A percentile compares a stretch with the other conserved stretches of the same genome.
Conservation (phyloP, 1,284 basidiomycete genomes). For the Coriolopsis trogii region DNA sequence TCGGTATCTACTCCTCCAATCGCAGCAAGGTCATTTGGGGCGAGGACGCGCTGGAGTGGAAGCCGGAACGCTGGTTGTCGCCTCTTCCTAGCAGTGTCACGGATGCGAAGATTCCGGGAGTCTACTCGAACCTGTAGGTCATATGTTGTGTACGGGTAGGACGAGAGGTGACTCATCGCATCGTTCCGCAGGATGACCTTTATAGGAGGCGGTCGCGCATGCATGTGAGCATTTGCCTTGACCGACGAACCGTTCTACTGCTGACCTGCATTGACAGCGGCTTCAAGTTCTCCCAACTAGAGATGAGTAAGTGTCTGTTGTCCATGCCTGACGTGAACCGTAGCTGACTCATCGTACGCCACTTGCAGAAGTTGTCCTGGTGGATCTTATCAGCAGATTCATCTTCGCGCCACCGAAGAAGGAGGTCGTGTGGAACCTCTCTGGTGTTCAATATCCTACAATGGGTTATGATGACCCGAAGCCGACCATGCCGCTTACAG, state of each 20-base stretch:
- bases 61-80: conserved; percentile 35
- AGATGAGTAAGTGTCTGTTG: conserved; percentile 19
- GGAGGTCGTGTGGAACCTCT: conserved; percentile 17
- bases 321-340: no score
- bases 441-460: conserved; percentile 14
- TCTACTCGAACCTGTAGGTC: conserved; percentile 28
- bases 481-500: conserved; percentile 7
- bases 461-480: neutral
- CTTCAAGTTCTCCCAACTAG: conserved; percentile 22
- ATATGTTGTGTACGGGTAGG: neutral
- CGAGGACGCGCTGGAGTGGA: conserved; percentile 32
- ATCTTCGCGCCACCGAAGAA: conserved; percentile 15
- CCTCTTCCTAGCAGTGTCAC: conserved; percentile 15
- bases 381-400: conserved; percentile 16
- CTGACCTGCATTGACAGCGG: no score
- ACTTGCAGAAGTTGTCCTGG: conserved; percentile 21
- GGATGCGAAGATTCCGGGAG: conserved; percentile 25
- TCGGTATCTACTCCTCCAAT: conserved; percentile 21
- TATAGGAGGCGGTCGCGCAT: conserved; percentile 11
- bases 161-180: neutral
- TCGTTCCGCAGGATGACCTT: conserved; percentile 21
- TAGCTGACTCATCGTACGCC: neutral
- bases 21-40: conserved; percentile 33
- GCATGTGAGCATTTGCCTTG: conserved; percentile 23
- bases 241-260: no score